phyloP scores from a whole-genome alignment of 768 basidiomycete species.

The Lentinula sp. region DNA sequence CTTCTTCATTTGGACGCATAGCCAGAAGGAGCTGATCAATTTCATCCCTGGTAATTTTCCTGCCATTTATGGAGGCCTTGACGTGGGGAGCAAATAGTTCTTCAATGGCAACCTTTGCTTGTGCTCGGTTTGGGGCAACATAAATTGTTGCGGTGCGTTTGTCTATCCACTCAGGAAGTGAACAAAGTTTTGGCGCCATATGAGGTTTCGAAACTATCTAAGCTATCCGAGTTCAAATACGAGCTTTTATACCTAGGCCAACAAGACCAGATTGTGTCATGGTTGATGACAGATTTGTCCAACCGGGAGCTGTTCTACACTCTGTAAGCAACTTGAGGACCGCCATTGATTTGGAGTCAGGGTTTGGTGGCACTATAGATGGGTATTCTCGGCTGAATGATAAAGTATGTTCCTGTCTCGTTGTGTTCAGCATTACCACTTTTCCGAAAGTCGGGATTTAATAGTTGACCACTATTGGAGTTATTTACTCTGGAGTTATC shows the following conservation, averaged over 20 bases:
- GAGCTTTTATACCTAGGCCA: too few relatives aligned
- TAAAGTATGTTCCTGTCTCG: too few relatives aligned
- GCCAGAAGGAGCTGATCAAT: background rate
- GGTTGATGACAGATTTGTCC: background rate
- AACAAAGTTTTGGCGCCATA: background rate
- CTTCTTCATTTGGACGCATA: background rate
- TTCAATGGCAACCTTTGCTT: background rate
- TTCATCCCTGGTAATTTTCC: background rate
- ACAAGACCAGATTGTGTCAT: background rate
- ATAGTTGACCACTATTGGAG: too few relatives aligned
- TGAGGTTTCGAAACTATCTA: background rate
- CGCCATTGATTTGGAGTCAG: too few relatives aligned
- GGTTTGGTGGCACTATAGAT: too few relatives aligned
- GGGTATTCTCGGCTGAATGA: too few relatives aligned
- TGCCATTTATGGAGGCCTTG: background rate
- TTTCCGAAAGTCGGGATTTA: too few relatives aligned
- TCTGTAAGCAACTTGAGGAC: too few relatives aligned
- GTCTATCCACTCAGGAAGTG: background rate
- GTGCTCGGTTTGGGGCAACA: background rate
- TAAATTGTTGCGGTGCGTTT: background rate
- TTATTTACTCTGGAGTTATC: too few relatives aligned
- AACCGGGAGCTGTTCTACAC: too few relatives aligned
- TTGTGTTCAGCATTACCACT: too few relatives aligned
- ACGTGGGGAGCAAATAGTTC: background rate
- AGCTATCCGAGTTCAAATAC: too few relatives aligned